Conservation (phyloP, 2,329 filamentous ascomycete genomes). For the Botrytis squamosa region DNA sequence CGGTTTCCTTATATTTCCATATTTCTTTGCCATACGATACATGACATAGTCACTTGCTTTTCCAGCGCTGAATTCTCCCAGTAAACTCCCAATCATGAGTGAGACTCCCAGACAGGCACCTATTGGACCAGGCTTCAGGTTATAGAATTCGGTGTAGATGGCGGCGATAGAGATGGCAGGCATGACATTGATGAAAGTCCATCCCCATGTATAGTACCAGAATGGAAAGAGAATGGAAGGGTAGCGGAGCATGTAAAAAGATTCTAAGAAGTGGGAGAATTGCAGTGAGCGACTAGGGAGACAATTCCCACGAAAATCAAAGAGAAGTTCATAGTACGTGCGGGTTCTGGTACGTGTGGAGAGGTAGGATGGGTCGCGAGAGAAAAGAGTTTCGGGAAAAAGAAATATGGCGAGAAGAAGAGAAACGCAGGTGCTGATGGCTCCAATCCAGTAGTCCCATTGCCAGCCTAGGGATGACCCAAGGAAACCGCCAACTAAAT, state of each 20-base stretch:
- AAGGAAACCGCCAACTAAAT: constrained; percentile 35
- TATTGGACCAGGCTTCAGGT: constrained; percentile 32
- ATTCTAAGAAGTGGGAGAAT: constrained; percentile 33
- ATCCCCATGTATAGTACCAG: constrained; percentile 36
- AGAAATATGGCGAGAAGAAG: constrained; percentile 36
- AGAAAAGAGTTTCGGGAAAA: constrained; percentile 38
- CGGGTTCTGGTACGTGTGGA: constrained; percentile 29
- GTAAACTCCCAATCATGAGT: constrained; percentile 32
- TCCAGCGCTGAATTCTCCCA: constrained; percentile 36
- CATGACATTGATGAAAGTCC: constrained; percentile 37
- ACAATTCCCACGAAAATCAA: constrained; percentile 31
- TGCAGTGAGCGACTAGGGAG: constrained; percentile 34
- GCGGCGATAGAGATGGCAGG: constrained; percentile 34
- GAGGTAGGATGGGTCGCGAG: constrained; percentile 33
- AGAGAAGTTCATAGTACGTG: constrained; percentile 34
- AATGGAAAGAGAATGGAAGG: constrained; percentile 35
- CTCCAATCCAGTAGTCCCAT: constrained; percentile 38
- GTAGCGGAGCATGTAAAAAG: constrained; percentile 36
- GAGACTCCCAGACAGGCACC: constrained; percentile 34
- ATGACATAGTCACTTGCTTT: constrained; percentile 32
- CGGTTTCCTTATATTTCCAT: constrained; percentile 32
- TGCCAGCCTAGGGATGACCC: constrained; percentile 35
- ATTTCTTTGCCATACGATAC: constrained; percentile 27
- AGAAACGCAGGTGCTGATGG: constrained; percentile 30
- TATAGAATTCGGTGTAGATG: constrained; percentile 35